Conservation (phyloP, 2,329 filamentous ascomycete genomes). For the Claviceps sp. region DNA sequence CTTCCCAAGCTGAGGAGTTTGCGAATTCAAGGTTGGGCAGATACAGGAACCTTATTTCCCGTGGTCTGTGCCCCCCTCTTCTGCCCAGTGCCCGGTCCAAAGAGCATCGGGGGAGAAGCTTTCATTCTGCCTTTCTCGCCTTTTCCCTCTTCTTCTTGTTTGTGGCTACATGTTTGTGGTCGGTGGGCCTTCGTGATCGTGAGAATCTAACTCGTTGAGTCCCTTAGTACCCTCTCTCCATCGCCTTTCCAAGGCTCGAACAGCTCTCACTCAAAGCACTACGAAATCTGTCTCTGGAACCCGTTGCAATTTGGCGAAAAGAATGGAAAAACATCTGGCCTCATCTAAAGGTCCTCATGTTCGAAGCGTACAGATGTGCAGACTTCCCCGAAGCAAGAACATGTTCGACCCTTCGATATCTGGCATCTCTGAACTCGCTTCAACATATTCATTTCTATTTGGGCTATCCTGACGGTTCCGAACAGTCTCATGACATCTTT, state of each 20-base stretch:
- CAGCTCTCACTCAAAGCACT: no score
- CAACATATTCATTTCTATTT: conserved; percentile 19
- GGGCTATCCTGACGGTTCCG: no score
- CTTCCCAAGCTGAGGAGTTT: conserved; percentile 18
- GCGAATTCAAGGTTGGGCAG: conserved; percentile 10
- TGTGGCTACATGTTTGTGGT: no score
- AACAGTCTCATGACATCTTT: no score
- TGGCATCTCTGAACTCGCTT: conserved; percentile 16
- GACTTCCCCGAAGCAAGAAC: no score
- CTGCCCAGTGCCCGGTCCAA: no score
- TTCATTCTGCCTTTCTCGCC: no score
- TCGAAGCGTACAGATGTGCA: not conserved
- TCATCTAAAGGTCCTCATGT: conserved; percentile 8
- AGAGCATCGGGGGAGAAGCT: no score
- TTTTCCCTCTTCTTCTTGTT: no score
- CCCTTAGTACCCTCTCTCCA: conserved; percentile 12
- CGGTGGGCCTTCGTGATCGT: no score
- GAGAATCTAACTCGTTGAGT: not conserved
- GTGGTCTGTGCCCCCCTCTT: conserved; percentile 3
- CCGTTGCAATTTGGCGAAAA: conserved; percentile 3
- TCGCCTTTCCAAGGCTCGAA: conserved; percentile 7
- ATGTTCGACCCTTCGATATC: conserved; percentile 8
- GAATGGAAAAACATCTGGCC: conserved; percentile 8
- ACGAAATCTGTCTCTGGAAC: no score
- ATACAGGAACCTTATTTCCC: conserved; percentile 1